Evolutionary conservation across 2,329 filamentous ascomycete genomes (phyloP).

Genomic region (Talaromyces sp.): DNA sequence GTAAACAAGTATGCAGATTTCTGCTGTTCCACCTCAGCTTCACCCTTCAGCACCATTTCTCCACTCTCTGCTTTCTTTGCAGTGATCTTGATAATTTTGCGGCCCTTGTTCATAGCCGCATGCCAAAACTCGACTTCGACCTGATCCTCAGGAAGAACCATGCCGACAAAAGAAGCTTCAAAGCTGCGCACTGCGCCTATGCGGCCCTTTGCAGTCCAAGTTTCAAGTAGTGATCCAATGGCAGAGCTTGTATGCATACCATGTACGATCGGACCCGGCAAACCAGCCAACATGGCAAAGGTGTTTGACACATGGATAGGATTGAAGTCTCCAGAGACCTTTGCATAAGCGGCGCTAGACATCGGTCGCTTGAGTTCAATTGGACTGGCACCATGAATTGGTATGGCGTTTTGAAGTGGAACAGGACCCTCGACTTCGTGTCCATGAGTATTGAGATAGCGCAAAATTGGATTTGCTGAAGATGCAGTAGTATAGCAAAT

Average conservation of each 20-base stretch:
- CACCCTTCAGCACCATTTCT: slow-evolving; percentile 89
- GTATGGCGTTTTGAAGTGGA: neutral
- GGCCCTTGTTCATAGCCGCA: slow-evolving; percentile 92
- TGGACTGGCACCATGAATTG: slow-evolving; percentile 52
- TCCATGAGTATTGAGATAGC: neutral
- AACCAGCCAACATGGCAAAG: slow-evolving; percentile 90
- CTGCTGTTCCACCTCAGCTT: slow-evolving; percentile 96
- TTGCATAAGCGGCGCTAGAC: slow-evolving; percentile 97
- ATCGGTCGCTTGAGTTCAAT: slow-evolving; percentile 83
- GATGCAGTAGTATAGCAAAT: slow-evolving; percentile 43
- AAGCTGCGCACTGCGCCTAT: slow-evolving; percentile 94
- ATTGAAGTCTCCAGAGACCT: slow-evolving; percentile 97
- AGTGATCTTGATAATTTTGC: slow-evolving; percentile 99
- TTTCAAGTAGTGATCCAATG: slow-evolving; percentile 92
- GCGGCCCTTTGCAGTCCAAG: slow-evolving; percentile 92
- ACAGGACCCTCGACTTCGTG: neutral
- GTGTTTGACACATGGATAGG: slow-evolving; percentile 97
- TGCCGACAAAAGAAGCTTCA: slow-evolving; percentile 90
- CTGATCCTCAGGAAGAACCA: slow-evolving; percentile 95
- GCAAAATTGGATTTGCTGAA: neutral
- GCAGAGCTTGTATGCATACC: slow-evolving; percentile 99
- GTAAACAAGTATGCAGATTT: slow-evolving; percentile 97
- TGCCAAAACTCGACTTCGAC: slow-evolving; percentile 93
- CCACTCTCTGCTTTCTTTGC: slow-evolving; percentile 92
- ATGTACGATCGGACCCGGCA: slow-evolving; percentile 95